These are phyloP conservation scores for Aspergillus eucalypticola DNA, from an alignment of 2,329 filamentous ascomycete species.

Conservation along the genomic window DNA sequence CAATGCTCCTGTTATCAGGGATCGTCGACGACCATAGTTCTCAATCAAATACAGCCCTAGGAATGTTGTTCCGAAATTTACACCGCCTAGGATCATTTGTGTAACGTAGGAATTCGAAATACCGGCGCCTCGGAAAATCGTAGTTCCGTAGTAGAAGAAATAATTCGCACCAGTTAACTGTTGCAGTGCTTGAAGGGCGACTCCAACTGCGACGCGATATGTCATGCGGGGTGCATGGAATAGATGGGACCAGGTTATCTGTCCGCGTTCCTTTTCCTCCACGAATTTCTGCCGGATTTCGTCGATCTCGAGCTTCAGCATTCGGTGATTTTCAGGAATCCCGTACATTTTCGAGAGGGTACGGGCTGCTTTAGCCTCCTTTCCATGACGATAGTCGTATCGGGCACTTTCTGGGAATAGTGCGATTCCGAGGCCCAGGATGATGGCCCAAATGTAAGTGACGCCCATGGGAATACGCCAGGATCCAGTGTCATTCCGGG, in stretches of 20 bases:
- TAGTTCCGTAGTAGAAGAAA: slow-evolving; percentile 56
- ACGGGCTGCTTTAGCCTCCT: slow-evolving; percentile 51
- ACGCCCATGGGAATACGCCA: slow-evolving; percentile 57
- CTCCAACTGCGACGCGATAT: slow-evolving; percentile 44
- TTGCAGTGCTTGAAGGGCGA: slow-evolving; percentile 45
- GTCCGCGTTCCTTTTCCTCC: slow-evolving; percentile 47
- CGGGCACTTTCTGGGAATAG: slow-evolving; percentile 60
- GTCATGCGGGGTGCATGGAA: slow-evolving; percentile 47
- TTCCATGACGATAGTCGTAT: slow-evolving; percentile 59
- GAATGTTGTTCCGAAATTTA: slow-evolving; percentile 68
- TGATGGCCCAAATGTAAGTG: slow-evolving; percentile 57
- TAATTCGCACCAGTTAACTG: slow-evolving; percentile 49
- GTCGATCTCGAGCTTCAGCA: slow-evolving; percentile 53
- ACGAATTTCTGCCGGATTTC: slow-evolving; percentile 60
- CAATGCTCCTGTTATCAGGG: slow-evolving; percentile 64
- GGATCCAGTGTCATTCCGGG: slow-evolving; percentile 38
- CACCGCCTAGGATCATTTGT: slow-evolving; percentile 64
- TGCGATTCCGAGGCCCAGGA: slow-evolving; percentile 56
- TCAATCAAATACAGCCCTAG: slow-evolving; percentile 69
- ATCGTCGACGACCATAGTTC: slow-evolving; percentile 66
- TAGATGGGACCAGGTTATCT: slow-evolving; percentile 36
- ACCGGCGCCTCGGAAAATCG: slow-evolving; percentile 61
- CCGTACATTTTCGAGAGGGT: slow-evolving; percentile 59
- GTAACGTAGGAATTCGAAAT: slow-evolving; percentile 64
- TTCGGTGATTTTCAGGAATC: slow-evolving; percentile 53